Evolutionary conservation across 1,139 yeast species (phyloP).

Genomic region (Sugiyamaella castrensis): DNA sequence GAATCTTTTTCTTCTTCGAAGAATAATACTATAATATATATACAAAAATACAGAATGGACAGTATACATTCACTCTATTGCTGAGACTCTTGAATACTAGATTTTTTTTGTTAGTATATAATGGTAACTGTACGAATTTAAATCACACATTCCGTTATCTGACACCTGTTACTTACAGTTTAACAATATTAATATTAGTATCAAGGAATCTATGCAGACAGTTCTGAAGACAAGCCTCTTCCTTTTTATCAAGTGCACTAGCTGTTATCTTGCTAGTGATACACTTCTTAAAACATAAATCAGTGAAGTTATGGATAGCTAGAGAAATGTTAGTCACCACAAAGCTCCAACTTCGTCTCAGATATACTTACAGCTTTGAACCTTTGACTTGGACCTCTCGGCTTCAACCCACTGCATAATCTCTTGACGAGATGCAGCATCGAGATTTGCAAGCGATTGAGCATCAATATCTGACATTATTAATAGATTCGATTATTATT

Average conservation of each 20-base stretch:
- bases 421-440: conserved; percentile 69
- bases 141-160: background rate
- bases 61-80: conserved; percentile 13
- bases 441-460: conserved; percentile 60
- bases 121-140: conserved; percentile 1
- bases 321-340: conserved; percentile 7
- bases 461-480: conserved; percentile 60
- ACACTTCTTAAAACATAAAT: conserved; percentile 88
- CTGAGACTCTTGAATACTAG: conserved; percentile 29
- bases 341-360: background rate
- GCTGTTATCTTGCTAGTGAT: conserved; percentile 51
- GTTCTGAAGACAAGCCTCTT: conserved; percentile 71
- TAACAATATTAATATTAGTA: conserved; percentile 80
- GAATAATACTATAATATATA: background rate
- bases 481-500: background rate
- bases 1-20: no score
- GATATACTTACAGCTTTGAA: conserved; percentile 53
- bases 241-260: conserved; percentile 52
- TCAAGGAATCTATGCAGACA: conserved; percentile 86
- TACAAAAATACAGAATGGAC: background rate
- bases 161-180: conserved; percentile 40
- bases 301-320: conserved; percentile 80
- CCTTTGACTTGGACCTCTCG: conserved; percentile 84
- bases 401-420: conserved; percentile 72
- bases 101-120: background rate